Conservation (phyloP, 306 rosid genomes). For the Sicyos baderoa region DNA sequence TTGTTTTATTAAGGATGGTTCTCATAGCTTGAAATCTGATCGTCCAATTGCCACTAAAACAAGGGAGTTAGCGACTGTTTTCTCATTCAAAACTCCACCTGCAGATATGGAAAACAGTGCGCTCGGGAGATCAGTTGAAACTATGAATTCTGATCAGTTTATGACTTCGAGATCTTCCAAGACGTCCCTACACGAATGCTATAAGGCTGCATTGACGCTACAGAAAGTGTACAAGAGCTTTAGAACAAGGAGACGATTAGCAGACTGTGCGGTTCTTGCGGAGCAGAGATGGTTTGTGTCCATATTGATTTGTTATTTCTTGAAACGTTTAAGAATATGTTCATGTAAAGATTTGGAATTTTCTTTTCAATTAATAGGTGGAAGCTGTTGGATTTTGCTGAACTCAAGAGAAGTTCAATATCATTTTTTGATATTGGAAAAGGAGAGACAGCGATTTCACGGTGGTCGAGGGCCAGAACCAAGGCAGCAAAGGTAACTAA, state of each 20-base stretch:
- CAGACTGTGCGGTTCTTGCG: slow-evolving; percentile 84
- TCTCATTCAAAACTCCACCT: slow-evolving; percentile 32
- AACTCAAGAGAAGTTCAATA: slow-evolving; percentile 69
- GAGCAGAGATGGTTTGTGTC: slow-evolving; percentile 77
- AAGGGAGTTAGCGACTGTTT: slow-evolving; percentile 31
- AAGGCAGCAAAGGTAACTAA: slow-evolving; percentile 67
- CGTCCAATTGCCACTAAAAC: slow-evolving; percentile 36
- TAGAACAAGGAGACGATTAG: slow-evolving; percentile 69
- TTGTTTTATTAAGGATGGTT: not conserved
- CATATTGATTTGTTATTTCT: not conserved
- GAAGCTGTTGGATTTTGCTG: slow-evolving; percentile 77
- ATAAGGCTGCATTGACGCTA: slow-evolving; percentile 62
- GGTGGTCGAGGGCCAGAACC: slow-evolving; percentile 74
- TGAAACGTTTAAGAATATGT: too few species aligned
- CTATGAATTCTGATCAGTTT: slow-evolving; percentile 26
- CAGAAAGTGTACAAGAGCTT: slow-evolving; percentile 94
- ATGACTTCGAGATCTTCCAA: slow-evolving; percentile 18
- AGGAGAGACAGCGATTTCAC: slow-evolving; percentile 64
- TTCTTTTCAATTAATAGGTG: slow-evolving; percentile 40
- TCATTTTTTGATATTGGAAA: slow-evolving; percentile 77
- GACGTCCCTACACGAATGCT: slow-evolving; percentile 24
- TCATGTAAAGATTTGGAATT: slow-evolving; percentile 5
- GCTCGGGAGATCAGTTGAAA: slow-evolving; percentile 27
- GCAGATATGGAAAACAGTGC: slow-evolving; percentile 31
- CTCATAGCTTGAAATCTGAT: not conserved